These are phyloP conservation scores for Casaregolazyma lundiana DNA, from an alignment of 1,139 yeast species.

Conservation along the genomic window DNA sequence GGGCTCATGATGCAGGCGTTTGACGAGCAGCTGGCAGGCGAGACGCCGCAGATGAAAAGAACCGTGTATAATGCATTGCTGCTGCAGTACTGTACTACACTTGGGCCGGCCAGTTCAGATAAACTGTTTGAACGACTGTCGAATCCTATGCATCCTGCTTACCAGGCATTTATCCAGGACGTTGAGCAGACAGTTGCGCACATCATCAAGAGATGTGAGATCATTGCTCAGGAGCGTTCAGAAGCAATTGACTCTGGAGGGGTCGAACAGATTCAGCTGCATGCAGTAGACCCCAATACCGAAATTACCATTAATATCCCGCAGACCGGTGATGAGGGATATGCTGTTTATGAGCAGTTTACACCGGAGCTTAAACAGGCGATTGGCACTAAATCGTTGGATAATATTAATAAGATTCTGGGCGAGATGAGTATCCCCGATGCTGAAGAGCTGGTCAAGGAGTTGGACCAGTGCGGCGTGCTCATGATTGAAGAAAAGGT, in stretches of 20 bases:
- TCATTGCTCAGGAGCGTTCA: constrained; percentile 44
- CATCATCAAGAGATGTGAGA: constrained; percentile 66
- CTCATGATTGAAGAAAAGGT: constrained; percentile 73
- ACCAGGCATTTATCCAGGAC: constrained; percentile 64
- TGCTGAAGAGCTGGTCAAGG: constrained; percentile 72
- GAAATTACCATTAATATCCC: constrained; percentile 75
- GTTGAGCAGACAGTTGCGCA: constrained; percentile 68
- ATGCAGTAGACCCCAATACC: constrained; percentile 80
- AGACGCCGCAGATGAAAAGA: constrained; percentile 44
- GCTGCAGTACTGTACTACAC: constrained; percentile 55
- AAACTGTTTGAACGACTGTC: constrained; percentile 67
- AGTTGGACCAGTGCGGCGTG: constrained; percentile 76
- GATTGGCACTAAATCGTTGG: constrained; percentile 63
- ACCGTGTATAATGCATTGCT: constrained; percentile 76
- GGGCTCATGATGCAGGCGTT: constrained; percentile 91
- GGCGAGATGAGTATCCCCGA: constrained; percentile 70
- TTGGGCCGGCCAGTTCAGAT: constrained; percentile 57
- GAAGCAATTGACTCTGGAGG: constrained; percentile 46
- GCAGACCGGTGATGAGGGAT: constrained; percentile 43
- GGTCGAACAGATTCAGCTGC: constrained; percentile 79
- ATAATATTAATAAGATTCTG: constrained; percentile 77
- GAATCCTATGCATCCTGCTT: constrained; percentile 53
- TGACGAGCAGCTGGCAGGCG: constrained; percentile 67
- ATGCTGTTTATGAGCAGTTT: constrained; percentile 49
- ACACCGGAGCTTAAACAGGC: constrained; percentile 70